Base-by-base conservation (phyloP, 176 grass and related monocot species). In the Oryza officinalis region DNA sequence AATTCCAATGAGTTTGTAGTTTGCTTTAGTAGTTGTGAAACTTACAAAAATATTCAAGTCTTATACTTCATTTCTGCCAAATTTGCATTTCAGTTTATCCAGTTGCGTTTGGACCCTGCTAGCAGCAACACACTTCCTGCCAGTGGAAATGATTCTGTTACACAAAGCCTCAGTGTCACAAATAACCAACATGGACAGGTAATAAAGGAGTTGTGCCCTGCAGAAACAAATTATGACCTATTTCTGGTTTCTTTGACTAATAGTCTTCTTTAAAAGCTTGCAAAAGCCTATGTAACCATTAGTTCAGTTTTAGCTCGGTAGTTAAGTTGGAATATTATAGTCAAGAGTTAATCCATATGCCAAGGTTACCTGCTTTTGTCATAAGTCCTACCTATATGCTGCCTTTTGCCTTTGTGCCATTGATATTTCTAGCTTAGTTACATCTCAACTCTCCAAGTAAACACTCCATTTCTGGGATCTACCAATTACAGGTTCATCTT, bases 141-240 rank as follows among this genome's bases (percentile, higher is more conserved):
- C 37, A 84, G 70, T 82, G 91, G 93, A 77, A 94, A 88, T 74
- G 92, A 87, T 70, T 86, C 70, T 43, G 79, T 99, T 75, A 91
- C 91, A 67, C 97, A 99, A 85, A 96, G 46, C 64, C 87, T 99
- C 35, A 86, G 70, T 86, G 75, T 94, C 73, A 99, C 97, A 66
- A 99, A 99, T 87, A 96, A 73, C 67, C 91, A 92, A 83, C 91
- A 94, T 81, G 97, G 93, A 28, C 96, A 99, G 96, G 96, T 99
- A 94, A 59, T 76, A 22, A 72, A 72, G 2, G 63, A 76, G 3
- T 37, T 63, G 15, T 11, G 35, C 61, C 63, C 10, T 44, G 33
- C 17, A 13, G 12, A 67, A 27, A 31, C 49, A 13, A 13, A 23
- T 72, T 44, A 22, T 65, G 20, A 33, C 12, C 23, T 6, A 71